Evolutionary conservation across 2,329 filamentous ascomycete species (phyloP).

Genomic region (Coleophoma crateriformis): DNA sequence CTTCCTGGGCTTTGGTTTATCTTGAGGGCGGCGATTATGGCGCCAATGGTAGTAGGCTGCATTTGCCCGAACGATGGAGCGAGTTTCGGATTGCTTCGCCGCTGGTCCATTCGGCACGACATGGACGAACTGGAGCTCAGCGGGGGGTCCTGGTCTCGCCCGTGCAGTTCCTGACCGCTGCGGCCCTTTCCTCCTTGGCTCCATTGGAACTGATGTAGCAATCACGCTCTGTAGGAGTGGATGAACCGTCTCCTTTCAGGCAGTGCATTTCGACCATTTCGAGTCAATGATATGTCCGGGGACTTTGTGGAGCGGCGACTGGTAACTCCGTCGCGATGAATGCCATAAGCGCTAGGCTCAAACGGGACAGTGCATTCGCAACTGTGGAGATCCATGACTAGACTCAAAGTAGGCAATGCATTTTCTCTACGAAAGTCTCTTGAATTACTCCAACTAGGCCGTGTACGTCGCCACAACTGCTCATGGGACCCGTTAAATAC

Average conservation of each 20-base stretch:
- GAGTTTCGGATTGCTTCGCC: background rate
- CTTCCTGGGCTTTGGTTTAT: background rate
- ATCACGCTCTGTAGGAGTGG: too few relatives aligned
- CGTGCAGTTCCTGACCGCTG: background rate
- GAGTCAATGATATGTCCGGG: too few relatives aligned
- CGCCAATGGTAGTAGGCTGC: slow-evolving; percentile 1
- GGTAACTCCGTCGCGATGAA: too few relatives aligned
- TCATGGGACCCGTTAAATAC: too few relatives aligned
- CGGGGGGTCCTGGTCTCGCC: background rate
- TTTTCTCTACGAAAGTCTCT: too few relatives aligned
- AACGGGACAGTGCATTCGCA: too few relatives aligned
- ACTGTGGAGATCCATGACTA: background rate
- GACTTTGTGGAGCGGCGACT: too few relatives aligned
- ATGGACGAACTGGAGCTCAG: background rate
- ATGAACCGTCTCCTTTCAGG: too few relatives aligned
- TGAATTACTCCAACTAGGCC: too few relatives aligned
- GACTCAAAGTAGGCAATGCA: background rate
- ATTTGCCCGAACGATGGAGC: slow-evolving; percentile 1
- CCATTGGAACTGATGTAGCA: background rate
- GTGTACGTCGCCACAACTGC: too few relatives aligned
- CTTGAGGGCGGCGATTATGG: slow-evolving; percentile 1
- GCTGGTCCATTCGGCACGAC: background rate
- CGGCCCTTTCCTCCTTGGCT: background rate
- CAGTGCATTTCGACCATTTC: too few relatives aligned
- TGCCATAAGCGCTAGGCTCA: too few relatives aligned